Evolutionary conservation across 1,284 basidiomycete genomes (phyloP).

Genomic region (Ganoderma leucocontextum): DNA sequence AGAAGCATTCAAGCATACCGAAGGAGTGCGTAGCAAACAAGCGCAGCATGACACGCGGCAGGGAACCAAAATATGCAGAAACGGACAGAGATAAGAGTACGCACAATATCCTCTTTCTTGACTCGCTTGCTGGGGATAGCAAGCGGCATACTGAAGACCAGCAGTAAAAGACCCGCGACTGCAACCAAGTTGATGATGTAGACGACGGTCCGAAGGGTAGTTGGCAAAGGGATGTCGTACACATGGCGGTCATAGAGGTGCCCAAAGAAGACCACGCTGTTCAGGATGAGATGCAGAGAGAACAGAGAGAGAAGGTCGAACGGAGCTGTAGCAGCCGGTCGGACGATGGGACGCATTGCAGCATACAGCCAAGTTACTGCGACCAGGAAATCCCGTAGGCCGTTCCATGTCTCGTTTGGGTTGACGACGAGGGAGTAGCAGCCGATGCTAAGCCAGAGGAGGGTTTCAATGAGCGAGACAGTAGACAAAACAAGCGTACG

Average conservation of each 20-base stretch:
- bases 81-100: background rate
- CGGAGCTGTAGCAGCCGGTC: constrained; percentile 55
- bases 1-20: background rate
- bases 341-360: constrained; percentile 49
- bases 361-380: constrained; percentile 67
- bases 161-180: constrained; percentile 48
- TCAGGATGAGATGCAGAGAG: constrained; percentile 50
- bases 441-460: constrained; percentile 59
- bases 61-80: background rate
- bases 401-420: constrained; percentile 39
- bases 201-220: constrained; percentile 40
- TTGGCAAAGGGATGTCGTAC: constrained; percentile 48
- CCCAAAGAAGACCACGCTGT: constrained; percentile 55
- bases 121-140: constrained; percentile 58
- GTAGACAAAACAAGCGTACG: constrained; percentile 60
- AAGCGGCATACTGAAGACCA: constrained; percentile 66
- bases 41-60: constrained; percentile 2
- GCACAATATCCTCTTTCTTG: constrained; percentile 59
- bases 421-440: constrained; percentile 50
- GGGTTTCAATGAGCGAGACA: constrained; percentile 55
- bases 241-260: constrained; percentile 55
- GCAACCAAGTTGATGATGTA: constrained; percentile 54
- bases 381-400: constrained; percentile 49
- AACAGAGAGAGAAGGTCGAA: constrained; percentile 63
- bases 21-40: background rate